A percentile compares a stretch with the other conserved stretches of the same genome.
These are phyloP conservation scores for Fraxinus angustifolia DNA, from an alignment of 305 asterid species.

Conservation along the genomic window DNA sequence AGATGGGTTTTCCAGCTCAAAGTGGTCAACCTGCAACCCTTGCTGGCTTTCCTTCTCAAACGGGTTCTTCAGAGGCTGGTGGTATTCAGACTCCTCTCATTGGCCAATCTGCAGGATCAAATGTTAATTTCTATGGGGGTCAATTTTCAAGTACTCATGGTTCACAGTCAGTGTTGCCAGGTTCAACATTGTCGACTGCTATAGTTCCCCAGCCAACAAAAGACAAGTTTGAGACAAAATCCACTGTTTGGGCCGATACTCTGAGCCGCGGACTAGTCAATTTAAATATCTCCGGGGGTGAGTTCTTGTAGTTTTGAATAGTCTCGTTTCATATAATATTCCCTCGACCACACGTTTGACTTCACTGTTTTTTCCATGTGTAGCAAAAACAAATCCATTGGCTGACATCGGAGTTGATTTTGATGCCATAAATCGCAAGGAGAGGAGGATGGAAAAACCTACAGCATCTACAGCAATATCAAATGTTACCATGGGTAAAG, in stretches of 20 bases:
- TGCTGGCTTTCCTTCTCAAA: background rate
- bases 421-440: conserved; percentile 90
- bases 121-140: conserved; percentile 47
- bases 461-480: conserved; percentile 52
- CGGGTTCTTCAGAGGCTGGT: background rate
- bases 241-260: conserved; percentile 94
- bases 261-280: conserved; percentile 91
- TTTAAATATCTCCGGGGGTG: conserved; percentile 92
- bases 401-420: conserved; percentile 93
- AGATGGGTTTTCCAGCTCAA: conserved; percentile 38
- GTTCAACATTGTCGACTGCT: conserved; percentile 44
- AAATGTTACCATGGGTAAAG: conserved; percentile 83
- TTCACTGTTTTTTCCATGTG: conserved; percentile 21
- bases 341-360: conserved; percentile 17
- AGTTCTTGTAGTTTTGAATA: conserved; percentile 29
- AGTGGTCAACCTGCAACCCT: conserved; percentile 32
- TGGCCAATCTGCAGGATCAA: conserved; percentile 36
- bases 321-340: background rate
- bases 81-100: conserved; percentile 11
- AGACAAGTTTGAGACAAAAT: conserved; percentile 83
- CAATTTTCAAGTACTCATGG: background rate
- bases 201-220: conserved; percentile 53
- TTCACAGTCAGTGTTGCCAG: conserved; percentile 20
- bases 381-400: conserved; percentile 88
- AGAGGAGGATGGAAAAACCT: conserved; percentile 92